phyloP scores from a whole-genome alignment of 2,329 filamentous ascomycete genomes.

The Ilyonectria destructans region DNA sequence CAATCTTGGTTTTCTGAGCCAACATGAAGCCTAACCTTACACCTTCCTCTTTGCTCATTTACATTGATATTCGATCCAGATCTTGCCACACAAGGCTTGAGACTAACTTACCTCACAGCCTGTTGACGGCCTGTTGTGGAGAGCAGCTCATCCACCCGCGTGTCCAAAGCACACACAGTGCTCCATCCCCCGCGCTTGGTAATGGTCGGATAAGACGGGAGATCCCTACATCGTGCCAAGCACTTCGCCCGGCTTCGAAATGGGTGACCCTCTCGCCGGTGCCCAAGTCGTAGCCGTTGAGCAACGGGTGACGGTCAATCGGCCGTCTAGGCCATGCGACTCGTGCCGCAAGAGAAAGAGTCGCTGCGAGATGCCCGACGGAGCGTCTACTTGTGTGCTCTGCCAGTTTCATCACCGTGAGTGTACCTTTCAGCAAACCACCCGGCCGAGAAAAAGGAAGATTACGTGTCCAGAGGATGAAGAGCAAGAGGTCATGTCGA shows the following conservation, averaged over 20 bases:
- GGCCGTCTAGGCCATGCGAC: conserved; percentile 18
- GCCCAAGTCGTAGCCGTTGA: conserved; percentile 10
- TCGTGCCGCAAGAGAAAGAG: conserved; percentile 18
- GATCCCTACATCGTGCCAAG: neutral
- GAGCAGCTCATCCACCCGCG: conserved; percentile 1
- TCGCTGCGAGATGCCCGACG: conserved; percentile 17
- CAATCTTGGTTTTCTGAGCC: conserved; percentile 9
- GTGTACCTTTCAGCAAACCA: conserved; percentile 16
- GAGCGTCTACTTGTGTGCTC: conserved; percentile 7
- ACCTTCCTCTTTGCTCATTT: neutral
- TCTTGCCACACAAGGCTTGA: neutral
- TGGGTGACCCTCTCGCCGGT: conserved; percentile 12
- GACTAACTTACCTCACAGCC: neutral
- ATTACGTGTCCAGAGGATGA: conserved; percentile 7
- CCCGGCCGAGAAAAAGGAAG: conserved; percentile 9
- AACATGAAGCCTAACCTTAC: neutral
- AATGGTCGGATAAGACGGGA: conserved; percentile 4
- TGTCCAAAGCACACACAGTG: neutral
- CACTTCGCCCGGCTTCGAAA: conserved; percentile 9
- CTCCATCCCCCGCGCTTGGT: neutral
- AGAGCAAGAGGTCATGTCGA: conserved; percentile 7
- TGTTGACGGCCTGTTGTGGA: neutral
- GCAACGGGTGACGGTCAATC: conserved; percentile 9
- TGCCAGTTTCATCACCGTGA: conserved; percentile 17
- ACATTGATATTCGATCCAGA: neutral